Evolutionary conservation across 176 grass and related monocot species (phyloP).

Genomic region (Leersia perrieri): DNA sequence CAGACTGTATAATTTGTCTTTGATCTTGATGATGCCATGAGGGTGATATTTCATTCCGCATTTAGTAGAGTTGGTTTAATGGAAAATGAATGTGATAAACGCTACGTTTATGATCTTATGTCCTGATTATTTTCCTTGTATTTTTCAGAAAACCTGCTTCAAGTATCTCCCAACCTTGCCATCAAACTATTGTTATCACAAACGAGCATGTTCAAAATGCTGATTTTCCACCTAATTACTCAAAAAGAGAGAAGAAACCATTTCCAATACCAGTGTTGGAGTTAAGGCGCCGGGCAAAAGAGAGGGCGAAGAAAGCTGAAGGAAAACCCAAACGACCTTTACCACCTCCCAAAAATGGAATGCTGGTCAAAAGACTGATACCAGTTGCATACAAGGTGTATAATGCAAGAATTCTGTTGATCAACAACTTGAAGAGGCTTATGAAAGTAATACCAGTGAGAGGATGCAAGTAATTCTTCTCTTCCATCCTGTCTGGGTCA

Average conservation of each 20-base stretch:
- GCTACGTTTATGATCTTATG: not conserved
- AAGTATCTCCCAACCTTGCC: conserved; percentile 19
- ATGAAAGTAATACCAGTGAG: conserved; percentile 83
- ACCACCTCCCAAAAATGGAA: conserved; percentile 80
- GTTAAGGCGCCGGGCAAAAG: conserved; percentile 75
- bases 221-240: conserved; percentile 74
- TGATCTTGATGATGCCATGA: too few relatives aligned
- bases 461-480: conserved; percentile 83
- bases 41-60: conserved; percentile 2
- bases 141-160: conserved; percentile 42
- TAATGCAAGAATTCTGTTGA: conserved; percentile 85
- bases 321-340: conserved; percentile 55
- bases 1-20: not conserved
- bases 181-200: conserved; percentile 29
- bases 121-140: not conserved
- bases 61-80: not conserved
- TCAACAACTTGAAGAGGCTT: conserved; percentile 92
- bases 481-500: not conserved
- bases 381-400: conserved; percentile 83
- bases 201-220: conserved; percentile 75
- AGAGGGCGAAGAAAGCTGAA: conserved; percentile 68
- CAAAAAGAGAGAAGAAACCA: conserved; percentile 90
- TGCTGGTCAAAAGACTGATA: conserved; percentile 80
- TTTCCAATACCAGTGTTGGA: conserved; percentile 88
- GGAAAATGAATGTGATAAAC: not conserved